Conservation (phyloP, 78 protist genomes). For the Bodo saltans region DNA sequence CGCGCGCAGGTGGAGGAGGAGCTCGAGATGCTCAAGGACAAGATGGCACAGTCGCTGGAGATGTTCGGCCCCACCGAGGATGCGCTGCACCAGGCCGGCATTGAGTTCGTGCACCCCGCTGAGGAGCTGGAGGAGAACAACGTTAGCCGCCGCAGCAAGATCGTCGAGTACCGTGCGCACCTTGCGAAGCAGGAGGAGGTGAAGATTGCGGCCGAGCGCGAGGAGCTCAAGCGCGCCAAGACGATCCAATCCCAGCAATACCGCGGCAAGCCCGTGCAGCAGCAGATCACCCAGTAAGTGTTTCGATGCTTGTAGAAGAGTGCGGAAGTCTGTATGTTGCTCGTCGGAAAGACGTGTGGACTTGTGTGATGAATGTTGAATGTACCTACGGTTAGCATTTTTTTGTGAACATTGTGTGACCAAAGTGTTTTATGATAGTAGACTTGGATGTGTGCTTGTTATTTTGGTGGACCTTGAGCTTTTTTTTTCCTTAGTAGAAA, state of each 20-base stretch:
- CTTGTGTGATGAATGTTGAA: background rate
- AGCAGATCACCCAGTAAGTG: background rate
- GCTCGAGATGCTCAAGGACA: slow-evolving; percentile 30
- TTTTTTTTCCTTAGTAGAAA: background rate
- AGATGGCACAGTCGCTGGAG: slow-evolving; percentile 2
- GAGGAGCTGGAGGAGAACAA: slow-evolving; percentile 23
- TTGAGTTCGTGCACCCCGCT: slow-evolving; percentile 23
- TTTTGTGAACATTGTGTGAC: background rate
- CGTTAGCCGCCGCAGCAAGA: slow-evolving; percentile 7
- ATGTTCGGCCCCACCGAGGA: slow-evolving; percentile 2
- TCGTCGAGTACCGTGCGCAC: slow-evolving; percentile 19
- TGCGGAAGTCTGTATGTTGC: background rate
- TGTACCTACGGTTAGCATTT: background rate
- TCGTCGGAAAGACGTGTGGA: background rate
- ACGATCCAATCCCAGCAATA: slow-evolving; percentile 4
- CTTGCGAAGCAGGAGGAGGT: slow-evolving; percentile 24
- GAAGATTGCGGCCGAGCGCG: slow-evolving; percentile 21
- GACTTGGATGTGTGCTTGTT: background rate
- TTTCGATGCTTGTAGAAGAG: background rate
- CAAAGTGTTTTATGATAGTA: background rate
- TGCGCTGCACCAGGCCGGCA: slow-evolving; percentile 15
- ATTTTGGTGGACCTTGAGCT: background rate
- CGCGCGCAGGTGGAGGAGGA: slow-evolving; percentile 26
- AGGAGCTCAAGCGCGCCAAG: slow-evolving; percentile 26
- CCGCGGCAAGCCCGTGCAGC: slow-evolving; percentile 12